Evolutionary conservation across 2,329 filamentous ascomycete genomes (phyloP).

Genomic region (Pyrenophora graminea): DNA sequence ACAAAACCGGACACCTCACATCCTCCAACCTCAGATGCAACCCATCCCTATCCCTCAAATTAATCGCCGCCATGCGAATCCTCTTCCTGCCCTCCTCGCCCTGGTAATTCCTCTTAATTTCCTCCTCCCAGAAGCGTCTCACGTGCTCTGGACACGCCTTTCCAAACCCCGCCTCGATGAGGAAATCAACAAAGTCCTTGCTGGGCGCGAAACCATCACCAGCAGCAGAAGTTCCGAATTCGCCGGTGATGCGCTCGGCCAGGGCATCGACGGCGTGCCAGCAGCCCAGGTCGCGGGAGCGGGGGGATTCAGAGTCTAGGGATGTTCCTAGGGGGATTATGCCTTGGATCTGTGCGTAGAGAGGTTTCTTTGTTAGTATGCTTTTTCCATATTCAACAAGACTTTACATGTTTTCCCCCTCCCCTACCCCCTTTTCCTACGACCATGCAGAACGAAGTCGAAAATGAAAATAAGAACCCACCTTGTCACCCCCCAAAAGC

Average conservation of each 20-base stretch:
- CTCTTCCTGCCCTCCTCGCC: conserved; percentile 56
- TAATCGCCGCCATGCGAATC: conserved; percentile 56
- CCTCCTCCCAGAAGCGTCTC: conserved; percentile 51
- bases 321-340: conserved; percentile 59
- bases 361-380: no score
- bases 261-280: conserved; percentile 52
- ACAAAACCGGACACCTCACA: conserved; percentile 56
- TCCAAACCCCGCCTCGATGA: conserved; percentile 55
- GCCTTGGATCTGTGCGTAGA: conserved; percentile 50
- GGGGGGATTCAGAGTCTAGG: conserved; percentile 55
- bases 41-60: conserved; percentile 55
- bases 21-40: conserved; percentile 53
- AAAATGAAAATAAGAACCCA: not conserved
- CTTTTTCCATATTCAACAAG: no score
- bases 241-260: conserved; percentile 40
- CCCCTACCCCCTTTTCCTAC: no score
- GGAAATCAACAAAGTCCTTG: conserved; percentile 51
- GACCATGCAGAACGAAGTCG: no score
- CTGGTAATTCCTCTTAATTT: conserved; percentile 52
- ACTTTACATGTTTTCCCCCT: no score
- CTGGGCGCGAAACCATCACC: conserved; percentile 47
- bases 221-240: conserved; percentile 48
- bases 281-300: conserved; percentile 52
- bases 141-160: conserved; percentile 44
- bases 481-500: conserved; percentile 54